Evolutionary conservation across 371 early-diverging fungal species (phyloP).

Genomic region (Mucor plumbeus): DNA sequence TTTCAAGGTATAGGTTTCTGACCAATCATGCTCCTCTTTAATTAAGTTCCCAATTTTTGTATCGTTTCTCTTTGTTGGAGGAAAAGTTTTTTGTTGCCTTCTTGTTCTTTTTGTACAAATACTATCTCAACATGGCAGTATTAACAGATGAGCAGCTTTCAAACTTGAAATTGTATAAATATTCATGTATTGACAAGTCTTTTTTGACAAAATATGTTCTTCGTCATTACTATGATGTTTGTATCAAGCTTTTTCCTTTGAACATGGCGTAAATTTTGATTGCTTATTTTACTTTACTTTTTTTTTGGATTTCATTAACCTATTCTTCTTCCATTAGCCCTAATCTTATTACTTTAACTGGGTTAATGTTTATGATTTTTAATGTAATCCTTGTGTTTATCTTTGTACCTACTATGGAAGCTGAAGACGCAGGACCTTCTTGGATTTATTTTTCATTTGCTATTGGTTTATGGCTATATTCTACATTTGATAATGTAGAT

Average conservation of each 20-base stretch:
- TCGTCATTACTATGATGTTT: constrained; percentile 88
- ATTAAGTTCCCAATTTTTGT: neutral
- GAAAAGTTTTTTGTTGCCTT: constrained; percentile 2
- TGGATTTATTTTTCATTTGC: constrained; percentile 72
- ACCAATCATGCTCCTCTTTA: neutral
- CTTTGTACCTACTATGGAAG: constrained; percentile 47
- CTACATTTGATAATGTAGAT: constrained; percentile 97
- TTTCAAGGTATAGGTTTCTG: too few relatives aligned
- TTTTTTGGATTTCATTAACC: too few relatives aligned
- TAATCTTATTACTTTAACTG: constrained; percentile 95
- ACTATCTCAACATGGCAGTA: neutral
- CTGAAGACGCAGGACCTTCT: constrained; percentile 39
- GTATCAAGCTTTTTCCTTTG: constrained; percentile 86
- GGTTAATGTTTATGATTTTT: constrained; percentile 85
- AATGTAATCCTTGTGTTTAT: constrained; percentile 72
- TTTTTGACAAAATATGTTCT: constrained; percentile 83
- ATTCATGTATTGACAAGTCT: constrained; percentile 84
- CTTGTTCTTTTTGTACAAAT: neutral
- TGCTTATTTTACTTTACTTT: too few relatives aligned
- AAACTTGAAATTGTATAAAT: constrained; percentile 84
- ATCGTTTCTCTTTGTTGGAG: neutral
- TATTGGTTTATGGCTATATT: constrained; percentile 91
- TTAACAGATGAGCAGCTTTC: constrained; percentile 66
- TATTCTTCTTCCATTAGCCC: constrained; percentile 65
- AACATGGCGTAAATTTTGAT: constrained; percentile 86